Evolutionary conservation across 495 filamentous ascomycete species (phyloP), one percentile per base, ranked within the genome.

Genomic region (Niebla homalea): DNA sequence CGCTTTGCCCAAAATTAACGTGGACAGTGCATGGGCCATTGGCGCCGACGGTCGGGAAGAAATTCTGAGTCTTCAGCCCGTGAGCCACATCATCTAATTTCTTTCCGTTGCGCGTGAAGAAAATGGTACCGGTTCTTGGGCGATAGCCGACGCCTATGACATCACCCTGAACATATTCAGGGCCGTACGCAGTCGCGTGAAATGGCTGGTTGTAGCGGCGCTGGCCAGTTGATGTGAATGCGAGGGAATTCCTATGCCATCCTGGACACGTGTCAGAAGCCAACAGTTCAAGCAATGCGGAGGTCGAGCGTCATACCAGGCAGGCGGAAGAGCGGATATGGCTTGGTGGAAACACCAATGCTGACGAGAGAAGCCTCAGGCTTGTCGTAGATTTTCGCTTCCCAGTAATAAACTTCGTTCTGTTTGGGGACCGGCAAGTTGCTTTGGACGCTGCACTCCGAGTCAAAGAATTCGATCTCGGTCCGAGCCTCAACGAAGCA

Each of bases 321-420:
- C 61, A 98, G 69, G 58, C 93, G 70, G 63, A 97, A 98, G 36
- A 96, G 69, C 18, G 92, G 92, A 67, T 97, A 98, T 10, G 92
- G 92, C 60, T 97, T 97, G 16, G 93, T 97, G 11, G 87, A 81
- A 70, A 98, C 81, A 39, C 92, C 92, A 51, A 98, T 84, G 57
- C 82, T 88, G 38, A 98, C 73, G 51, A 85, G 67, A 0, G 89
- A 88, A 15, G 71, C 75, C 35, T 96, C 92, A 3, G 92, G 90
- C 66, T 97, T 96, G 48, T 97, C 93, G 66, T 92, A 97, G 37
- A 98, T 81, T 67, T 98, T 98, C 14, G 92, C 87, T 62, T 98
- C 92, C 92, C 92, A 98, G 64, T 98, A 98, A 61, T 97, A 97
- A 14, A 96, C 89, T 62, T 98, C 92, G 58, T 98, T 97, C 62